Evolutionary conservation across 495 filamentous ascomycete genomes (phyloP), one percentile per base, ranked within the genome.

Genomic region (Tuber microsphaerosporum): DNA sequence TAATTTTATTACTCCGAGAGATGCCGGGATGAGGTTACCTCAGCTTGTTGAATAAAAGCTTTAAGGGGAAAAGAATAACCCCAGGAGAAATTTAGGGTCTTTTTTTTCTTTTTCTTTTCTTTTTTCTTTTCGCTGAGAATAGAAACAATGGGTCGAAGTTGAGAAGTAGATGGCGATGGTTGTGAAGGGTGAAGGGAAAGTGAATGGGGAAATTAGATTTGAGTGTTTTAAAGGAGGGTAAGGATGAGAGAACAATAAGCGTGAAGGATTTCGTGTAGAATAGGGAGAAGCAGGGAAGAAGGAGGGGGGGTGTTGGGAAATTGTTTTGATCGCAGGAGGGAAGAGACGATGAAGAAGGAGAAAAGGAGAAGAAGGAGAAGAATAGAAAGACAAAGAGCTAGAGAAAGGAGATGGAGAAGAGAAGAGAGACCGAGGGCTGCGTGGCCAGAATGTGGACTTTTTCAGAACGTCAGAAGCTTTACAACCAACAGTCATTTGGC

Each of bases 381-480:
- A 61, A 46, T 68, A 68, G 71, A 73, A 73, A 79, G 77, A 70
- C 75, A 79, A 79, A 79, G 70, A 79, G 74, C 73, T 72, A 79
- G 77, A 71, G 77, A 79, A 79, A 79, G 77, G 76, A 79, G 77
- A 79, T 79, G 77, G 77, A 79, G 76, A 34, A 78, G 74, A 75
- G 68, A 71, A 78, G 71, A 71, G 70, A 78, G 77, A 77, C 74
- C 73, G 70, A 74, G 76, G 76, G 76, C 74, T 79, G 77, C 76
- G 77, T 79, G 73, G 77, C 77, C 76, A 44, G 61, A 79, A 65
- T 65, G 77, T 51, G 78, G 77, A 72, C 46, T 73, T 79, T 78
- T 79, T 79, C 73, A 75, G 73, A 79, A 79, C 70, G 73, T 72
- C 72, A 74, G 77, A 74, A 72, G 56, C 7, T 31, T 34, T 69